These are phyloP conservation scores for Coniochaeta sp. DNA, from an alignment of 2,329 filamentous ascomycete genomes.

Conservation along the genomic window DNA sequence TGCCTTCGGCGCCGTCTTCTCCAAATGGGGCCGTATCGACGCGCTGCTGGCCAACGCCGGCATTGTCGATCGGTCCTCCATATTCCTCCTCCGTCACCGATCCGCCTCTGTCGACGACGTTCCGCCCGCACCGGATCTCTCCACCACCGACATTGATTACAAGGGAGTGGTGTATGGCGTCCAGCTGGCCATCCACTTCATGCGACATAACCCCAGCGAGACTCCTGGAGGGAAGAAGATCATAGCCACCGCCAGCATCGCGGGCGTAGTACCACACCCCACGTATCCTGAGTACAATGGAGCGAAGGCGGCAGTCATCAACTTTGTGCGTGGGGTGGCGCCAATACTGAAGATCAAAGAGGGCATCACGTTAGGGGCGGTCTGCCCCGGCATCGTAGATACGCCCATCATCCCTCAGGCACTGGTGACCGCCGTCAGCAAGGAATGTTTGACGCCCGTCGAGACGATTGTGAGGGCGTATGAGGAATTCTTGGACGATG, in stretches of 20 bases:
- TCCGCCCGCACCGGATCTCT: conserved; percentile 28
- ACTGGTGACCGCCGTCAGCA: conserved; percentile 31
- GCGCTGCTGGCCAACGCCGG: conserved; percentile 41
- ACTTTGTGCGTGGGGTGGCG: conserved; percentile 30
- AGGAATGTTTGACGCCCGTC: conserved; percentile 29
- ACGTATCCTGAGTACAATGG: conserved; percentile 40
- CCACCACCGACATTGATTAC: conserved; percentile 39
- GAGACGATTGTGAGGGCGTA: conserved; percentile 37
- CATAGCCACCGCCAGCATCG: conserved; percentile 33
- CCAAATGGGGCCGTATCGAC: conserved; percentile 35
- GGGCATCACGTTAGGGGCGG: conserved; percentile 37
- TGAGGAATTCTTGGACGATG: conserved; percentile 35
- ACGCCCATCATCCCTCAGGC: conserved; percentile 36
- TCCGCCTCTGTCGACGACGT: conserved; percentile 13
- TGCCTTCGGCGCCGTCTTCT: conserved; percentile 33
- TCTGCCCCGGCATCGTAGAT: conserved; percentile 37
- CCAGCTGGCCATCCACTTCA: conserved; percentile 42
- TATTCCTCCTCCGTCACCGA: conserved; percentile 26
- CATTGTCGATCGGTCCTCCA: conserved; percentile 34
- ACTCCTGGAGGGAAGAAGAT: conserved; percentile 31
- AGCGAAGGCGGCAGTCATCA: conserved; percentile 39
- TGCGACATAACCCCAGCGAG: conserved; percentile 33
- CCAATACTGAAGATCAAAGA: conserved; percentile 34
- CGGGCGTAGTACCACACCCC: conserved; percentile 32
- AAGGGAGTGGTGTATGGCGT: conserved; percentile 43